phyloP scores from a whole-genome alignment of 108 stramenopile genomes.

The Fistulifera solaris region DNA sequence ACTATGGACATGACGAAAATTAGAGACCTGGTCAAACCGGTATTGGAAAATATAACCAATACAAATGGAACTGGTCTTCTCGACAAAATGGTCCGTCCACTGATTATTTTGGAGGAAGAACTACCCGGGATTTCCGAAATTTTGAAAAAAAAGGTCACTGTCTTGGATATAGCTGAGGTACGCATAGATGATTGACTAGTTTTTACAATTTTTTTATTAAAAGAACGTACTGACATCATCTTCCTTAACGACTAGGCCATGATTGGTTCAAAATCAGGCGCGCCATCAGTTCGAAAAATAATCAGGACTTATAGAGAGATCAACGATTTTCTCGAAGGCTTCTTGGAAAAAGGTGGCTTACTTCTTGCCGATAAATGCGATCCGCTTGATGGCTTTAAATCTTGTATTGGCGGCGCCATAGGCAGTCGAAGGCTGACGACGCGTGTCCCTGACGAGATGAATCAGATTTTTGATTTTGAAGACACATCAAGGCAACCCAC shows the following conservation, averaged over 20 bases:
- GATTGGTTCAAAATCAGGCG: slow-evolving; percentile 5
- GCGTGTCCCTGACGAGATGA: slow-evolving; percentile 9
- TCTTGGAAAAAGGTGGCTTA: slow-evolving; percentile 12
- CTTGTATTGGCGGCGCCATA: neutral
- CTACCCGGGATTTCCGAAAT: slow-evolving; percentile 15
- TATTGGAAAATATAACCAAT: neutral
- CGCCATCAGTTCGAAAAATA: slow-evolving; percentile 10
- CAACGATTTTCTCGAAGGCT: slow-evolving; percentile 3
- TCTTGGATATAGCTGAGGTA: slow-evolving; percentile 25
- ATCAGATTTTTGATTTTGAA: slow-evolving; percentile 15
- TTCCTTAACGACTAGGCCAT: too few relatives aligned
- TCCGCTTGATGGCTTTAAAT: slow-evolving; percentile 2
- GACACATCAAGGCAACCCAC: slow-evolving; percentile 5
- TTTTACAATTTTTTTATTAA: too few relatives aligned
- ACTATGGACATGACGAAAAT: slow-evolving; percentile 13
- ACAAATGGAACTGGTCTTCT: slow-evolving; percentile 9
- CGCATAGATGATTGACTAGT: too few relatives aligned
- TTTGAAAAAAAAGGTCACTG: slow-evolving; percentile 9
- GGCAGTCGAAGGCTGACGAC: neutral
- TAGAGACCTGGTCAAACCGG: slow-evolving; percentile 7
- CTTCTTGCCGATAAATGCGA: slow-evolving; percentile 17
- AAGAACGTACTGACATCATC: too few relatives aligned
- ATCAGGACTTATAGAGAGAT: slow-evolving; percentile 11
- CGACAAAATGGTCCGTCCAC: slow-evolving; percentile 17
- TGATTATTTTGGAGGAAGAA: slow-evolving; percentile 7